Conservation (phyloP, 169 alveolate genomes). For the Plasmodium yoelii region DNA sequence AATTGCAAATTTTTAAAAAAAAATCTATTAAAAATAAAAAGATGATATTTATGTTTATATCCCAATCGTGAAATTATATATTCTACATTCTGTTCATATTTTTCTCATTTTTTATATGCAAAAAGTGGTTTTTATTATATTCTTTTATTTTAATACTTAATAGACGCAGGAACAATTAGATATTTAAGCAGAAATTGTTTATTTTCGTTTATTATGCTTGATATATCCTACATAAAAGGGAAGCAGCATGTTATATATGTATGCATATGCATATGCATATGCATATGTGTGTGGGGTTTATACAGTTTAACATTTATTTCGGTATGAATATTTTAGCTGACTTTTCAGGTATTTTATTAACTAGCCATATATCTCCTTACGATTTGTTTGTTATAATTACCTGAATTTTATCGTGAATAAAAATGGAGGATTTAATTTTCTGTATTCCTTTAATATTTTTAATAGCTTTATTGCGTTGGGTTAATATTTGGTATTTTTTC, state of each 20-base stretch:
- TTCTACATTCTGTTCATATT: not conserved
- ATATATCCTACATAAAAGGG: slow-evolving; percentile 5
- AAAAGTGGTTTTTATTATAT: not conserved
- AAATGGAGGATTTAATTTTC: slow-evolving; percentile 8
- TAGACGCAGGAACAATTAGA: not conserved
- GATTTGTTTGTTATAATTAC: not conserved
- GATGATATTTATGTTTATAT: not conserved
- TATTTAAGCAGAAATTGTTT: slow-evolving; percentile 4
- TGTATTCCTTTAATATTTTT: slow-evolving; percentile 19
- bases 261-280: not conserved
- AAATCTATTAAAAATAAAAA: slow-evolving; percentile 7
- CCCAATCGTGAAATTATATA: not conserved
- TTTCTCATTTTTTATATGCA: not conserved
- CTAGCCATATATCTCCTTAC: too few species aligned
- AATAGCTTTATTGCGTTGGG: slow-evolving; percentile 1
- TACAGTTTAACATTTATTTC: too few species aligned
- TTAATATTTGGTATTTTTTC: not conserved
- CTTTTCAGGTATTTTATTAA: too few species aligned
- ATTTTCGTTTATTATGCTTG: not conserved
- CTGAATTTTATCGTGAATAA: slow-evolving; percentile 7
- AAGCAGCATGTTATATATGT: not conserved
- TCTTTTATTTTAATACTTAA: not conserved
- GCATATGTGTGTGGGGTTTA: not conserved
- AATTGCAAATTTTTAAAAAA: slow-evolving; percentile 6
- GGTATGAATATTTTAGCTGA: too few species aligned